Conservation (phyloP, 164 flowering plant genomes). For the Amborella trichopoda region DNA sequence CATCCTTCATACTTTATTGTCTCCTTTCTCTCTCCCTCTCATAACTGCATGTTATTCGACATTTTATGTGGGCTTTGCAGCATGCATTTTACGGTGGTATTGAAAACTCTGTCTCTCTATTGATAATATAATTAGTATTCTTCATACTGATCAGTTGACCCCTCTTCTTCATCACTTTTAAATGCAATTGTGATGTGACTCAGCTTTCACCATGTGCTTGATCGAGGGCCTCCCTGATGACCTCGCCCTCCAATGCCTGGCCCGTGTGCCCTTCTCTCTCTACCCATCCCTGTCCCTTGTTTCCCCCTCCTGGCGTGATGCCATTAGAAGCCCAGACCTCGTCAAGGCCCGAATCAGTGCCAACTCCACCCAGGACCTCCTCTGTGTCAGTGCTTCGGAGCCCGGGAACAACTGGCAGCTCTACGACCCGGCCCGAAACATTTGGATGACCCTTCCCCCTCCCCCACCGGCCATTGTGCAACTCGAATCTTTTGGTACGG, state of each 20-base stretch:
- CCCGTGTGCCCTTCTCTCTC: slow-evolving; percentile 69
- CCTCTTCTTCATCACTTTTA: too few species aligned
- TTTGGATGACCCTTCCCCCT: slow-evolving; percentile 79
- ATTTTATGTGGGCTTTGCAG: too few species aligned
- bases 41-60: too few species aligned
- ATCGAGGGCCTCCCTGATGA: slow-evolving; percentile 87
- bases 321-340: slow-evolving; percentile 55
- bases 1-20: too few species aligned
- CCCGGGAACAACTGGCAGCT: slow-evolving; percentile 92
- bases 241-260: slow-evolving; percentile 81
- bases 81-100: too few species aligned
- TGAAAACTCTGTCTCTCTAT: too few species aligned
- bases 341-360: slow-evolving; percentile 62
- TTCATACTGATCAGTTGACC: too few species aligned
- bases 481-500: slow-evolving; percentile 77
- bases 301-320: slow-evolving; percentile 76
- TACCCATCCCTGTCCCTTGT: slow-evolving; percentile 71
- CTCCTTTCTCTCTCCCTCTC: too few species aligned
- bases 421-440: slow-evolving; percentile 67
- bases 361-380: slow-evolving; percentile 54
- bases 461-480: slow-evolving; percentile 73
- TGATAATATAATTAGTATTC: too few species aligned
- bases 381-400: slow-evolving; percentile 73
- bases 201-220: too few species aligned
- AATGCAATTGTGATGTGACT: too few species aligned